Evolutionary conservation across 78 protist genomes (phyloP), one percentile per base, ranked within the genome.

Genomic region (Cyanophora paradoxa): DNA sequence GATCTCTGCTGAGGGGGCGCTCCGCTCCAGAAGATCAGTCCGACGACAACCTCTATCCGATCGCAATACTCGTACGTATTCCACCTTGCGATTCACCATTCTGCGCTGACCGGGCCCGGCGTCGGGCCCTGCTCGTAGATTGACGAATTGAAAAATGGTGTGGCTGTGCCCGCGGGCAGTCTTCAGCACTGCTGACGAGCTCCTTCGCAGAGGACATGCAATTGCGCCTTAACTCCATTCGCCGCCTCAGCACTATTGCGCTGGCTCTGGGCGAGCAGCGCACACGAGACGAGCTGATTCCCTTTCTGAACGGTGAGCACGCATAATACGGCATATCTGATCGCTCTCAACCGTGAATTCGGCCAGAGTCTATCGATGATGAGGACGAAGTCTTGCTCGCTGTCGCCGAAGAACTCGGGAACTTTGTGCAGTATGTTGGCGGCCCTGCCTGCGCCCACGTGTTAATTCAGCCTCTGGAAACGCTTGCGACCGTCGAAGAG

Each of bases 331-430:
- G n/a, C n/a, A n/a, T n/a, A n/a, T n/a, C n/a, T n/a, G n/a, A n/a
- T n/a, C n/a, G n/a, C n/a, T n/a, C n/a, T n/a, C n/a, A n/a, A n/a
- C n/a, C n/a, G n/a, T n/a, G n/a, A n/a, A n/a, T n/a, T n/a, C n/a
- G n/a, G n/a, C n/a, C n/a, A n/a, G n/a, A n/a, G n/a, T n/a, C n/a
- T n/a, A 76, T 86, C 33, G 96, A 92, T 37, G 97, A 93, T 28
- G 97, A 95, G 78, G 97, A 95, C 61, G 98, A 95, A 36, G 93
- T 93, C 14, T 75, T 94, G 17, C 76, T 92, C 0, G 96, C 93
- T 10, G 34, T 95, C 3, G 90, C 97, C 14, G 95, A 94, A 42
- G 92, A 94, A 76, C 84, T 95, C 33, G 96, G 94, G 16, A 72
- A 81, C 8, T 85, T 95, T 30, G 90, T 86, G 13, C 86, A 82